These are phyloP conservation scores for Populus hybrid DNA, from an alignment of 441 rosid genomes.

Conservation along the genomic window DNA sequence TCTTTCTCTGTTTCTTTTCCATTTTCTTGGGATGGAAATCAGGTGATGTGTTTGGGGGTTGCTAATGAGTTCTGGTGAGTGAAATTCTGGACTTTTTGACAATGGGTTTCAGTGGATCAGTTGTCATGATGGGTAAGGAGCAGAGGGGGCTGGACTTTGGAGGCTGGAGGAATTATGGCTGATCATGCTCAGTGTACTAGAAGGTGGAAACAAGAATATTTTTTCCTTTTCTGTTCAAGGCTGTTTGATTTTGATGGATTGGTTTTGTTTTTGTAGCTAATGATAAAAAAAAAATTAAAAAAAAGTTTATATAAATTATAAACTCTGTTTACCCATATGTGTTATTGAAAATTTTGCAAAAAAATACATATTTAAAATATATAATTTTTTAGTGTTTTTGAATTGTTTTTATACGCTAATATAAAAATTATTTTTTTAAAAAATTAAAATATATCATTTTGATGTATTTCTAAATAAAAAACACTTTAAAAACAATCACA, in stretches of 20 bases:
- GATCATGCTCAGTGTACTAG: not conserved
- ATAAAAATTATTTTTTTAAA: too few relatives aligned
- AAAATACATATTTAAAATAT: too few relatives aligned
- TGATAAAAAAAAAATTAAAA: too few relatives aligned
- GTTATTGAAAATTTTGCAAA: too few relatives aligned
- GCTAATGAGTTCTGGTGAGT: not conserved
- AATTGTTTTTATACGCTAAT: too few relatives aligned
- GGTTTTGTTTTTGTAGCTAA: not conserved
- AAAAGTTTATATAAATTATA: too few relatives aligned
- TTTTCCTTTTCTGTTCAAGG: too few relatives aligned
- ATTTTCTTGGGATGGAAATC: not conserved
- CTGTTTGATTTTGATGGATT: not conserved
- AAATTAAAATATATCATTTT: too few relatives aligned
- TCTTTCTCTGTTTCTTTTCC: slow-evolving; percentile 21
- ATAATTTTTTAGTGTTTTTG: too few relatives aligned
- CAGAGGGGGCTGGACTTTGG: not conserved
- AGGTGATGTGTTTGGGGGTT: not conserved
- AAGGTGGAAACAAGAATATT: not conserved
- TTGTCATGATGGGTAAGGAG: not conserved
- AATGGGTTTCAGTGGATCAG: not conserved
- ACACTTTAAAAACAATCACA: too few relatives aligned
- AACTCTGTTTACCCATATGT: too few relatives aligned
- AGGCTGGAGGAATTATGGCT: not conserved
- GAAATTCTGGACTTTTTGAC: not conserved
- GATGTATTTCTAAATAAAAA: too few relatives aligned